Base-by-base conservation (phyloP, 306 rosid genomes). In the Canavalia ensiformis region DNA sequence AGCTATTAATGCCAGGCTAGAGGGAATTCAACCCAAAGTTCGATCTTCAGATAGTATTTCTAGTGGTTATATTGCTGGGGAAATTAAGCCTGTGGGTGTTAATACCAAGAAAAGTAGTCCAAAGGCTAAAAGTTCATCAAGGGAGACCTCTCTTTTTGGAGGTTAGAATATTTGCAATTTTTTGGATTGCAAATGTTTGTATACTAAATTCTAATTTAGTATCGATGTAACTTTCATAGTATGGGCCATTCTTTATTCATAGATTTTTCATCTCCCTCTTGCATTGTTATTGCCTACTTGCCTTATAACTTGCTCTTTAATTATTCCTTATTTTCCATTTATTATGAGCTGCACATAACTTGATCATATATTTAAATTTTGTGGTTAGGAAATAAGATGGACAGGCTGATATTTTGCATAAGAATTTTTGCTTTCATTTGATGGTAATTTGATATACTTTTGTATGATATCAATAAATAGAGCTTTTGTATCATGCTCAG, bases 1-100 rank as follows among this genome's bases (percentile, higher is more conserved):
- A 84, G 90, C 88, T 91, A 96, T 96, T 77, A 96, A 96, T 87
- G 97, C 99, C 42, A 90, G 97, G 83, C 83, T 96, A 31, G 99
- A 96, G 90, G 97, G 94, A 78, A 90, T 94, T 88, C 90, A 92
- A 71, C 97, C 98, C 42, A 93, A 94, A 86, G 81, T 85, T 84
- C 90, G 85, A 69, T 84, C 95, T 62, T 81, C 97, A 49, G 97
- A 92, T 88, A 92, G 90, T 78, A 82, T 86, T 59, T 33, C 90
- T 29, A 73, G 91, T 81, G 91, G 90, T 84, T 90, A 84, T 87
- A 58, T 87, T 72, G 62, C 91, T 74, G 97, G 90, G 67, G 99
- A 96, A 82, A 86, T 76, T 67, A 96, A 90, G 81, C 88, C 89
- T 42, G 78, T 79, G 72, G 87, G 76, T 85, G 82, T 75, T 79